Percentiles rank a stretch among this genome's conserved stretches.
Evolutionary conservation across 2,329 filamentous ascomycete species (phyloP).

Genomic region (Tolypocladium nubicola): DNA sequence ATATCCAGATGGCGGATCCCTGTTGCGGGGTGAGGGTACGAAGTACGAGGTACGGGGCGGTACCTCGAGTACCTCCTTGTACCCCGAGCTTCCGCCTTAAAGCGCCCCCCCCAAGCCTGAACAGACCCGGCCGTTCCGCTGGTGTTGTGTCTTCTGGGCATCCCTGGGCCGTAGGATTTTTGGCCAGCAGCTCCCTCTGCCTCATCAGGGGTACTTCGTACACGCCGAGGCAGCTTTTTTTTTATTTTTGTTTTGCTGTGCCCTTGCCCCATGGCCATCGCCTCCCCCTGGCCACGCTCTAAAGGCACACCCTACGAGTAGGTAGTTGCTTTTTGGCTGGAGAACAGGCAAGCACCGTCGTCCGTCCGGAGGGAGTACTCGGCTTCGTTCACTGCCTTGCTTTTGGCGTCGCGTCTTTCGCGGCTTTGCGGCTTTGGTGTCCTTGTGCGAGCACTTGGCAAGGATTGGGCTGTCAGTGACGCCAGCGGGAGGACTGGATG

Average conservation of each 20-base stretch:
- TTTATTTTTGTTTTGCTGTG: neutral
- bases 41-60: neutral
- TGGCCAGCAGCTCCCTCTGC: neutral
- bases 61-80: neutral
- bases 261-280: neutral
- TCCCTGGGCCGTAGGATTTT: neutral
- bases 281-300: neutral
- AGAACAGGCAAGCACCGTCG: too few relatives aligned
- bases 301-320: neutral
- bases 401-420: neutral
- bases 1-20: slow-evolving; percentile 12
- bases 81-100: neutral
- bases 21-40: neutral
- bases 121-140: neutral
- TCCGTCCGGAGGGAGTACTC: too few relatives aligned
- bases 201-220: neutral
- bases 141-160: neutral
- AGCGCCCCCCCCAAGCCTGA: neutral
- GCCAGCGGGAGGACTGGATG: neutral
- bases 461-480: neutral
- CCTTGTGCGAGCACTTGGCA: neutral
- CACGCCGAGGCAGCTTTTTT: neutral
- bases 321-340: neutral
- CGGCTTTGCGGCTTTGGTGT: neutral
- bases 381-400: neutral